These are phyloP conservation scores for Paracamarosporium sp. DNA, from an alignment of 2,329 filamentous ascomycete species.

Conservation along the genomic window DNA sequence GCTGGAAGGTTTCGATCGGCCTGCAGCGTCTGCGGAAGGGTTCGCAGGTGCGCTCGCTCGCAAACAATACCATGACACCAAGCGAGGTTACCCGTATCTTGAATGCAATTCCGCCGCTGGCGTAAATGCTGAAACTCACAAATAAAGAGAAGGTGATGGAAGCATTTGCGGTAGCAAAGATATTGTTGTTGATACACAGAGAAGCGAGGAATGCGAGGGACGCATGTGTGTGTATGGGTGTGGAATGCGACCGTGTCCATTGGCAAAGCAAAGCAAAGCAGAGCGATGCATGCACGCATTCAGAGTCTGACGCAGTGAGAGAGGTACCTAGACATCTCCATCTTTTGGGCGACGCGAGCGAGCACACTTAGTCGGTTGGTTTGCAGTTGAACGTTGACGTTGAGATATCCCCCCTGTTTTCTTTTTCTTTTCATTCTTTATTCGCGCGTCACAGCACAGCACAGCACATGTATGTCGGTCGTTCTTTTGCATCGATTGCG, in stretches of 20 bases:
- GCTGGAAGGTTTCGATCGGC: constrained; percentile 68
- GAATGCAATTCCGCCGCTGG: constrained; percentile 35
- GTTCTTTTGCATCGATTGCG: no score
- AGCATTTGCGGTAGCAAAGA: not conserved
- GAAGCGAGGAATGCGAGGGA: not conserved
- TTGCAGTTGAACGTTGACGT: no score
- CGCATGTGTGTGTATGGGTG: no score
- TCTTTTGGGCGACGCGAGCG: no score
- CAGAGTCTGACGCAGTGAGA: no score
- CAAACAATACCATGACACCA: constrained; percentile 59
- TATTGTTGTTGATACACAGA: not conserved
- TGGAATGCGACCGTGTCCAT: not conserved
- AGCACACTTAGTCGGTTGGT: not conserved
- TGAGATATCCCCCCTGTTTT: constrained; percentile 17
- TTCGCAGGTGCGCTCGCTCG: constrained; percentile 61
- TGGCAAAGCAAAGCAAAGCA: no score
- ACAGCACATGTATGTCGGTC: no score
- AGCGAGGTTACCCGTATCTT: constrained; percentile 50
- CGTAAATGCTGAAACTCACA: not conserved
- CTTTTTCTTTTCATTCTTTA: not conserved
- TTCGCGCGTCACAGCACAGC: no score
- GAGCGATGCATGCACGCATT: not conserved
- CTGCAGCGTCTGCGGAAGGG: constrained; percentile 63
- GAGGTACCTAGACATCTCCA: no score
- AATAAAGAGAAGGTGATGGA: not conserved